Conservation (phyloP, 495 filamentous ascomycete species). For the Rostrohypoxylon terebratum region DNA sequence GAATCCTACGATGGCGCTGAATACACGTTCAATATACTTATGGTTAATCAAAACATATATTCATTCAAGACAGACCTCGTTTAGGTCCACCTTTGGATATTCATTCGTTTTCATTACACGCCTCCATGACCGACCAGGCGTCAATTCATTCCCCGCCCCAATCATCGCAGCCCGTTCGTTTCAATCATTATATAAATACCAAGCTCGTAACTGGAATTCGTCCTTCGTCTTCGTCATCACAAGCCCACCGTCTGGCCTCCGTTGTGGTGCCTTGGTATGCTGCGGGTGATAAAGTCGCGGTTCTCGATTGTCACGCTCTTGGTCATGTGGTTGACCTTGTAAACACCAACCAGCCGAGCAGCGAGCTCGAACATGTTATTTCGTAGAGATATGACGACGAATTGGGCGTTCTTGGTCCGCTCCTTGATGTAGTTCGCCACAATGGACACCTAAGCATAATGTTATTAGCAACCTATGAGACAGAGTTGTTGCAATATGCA, state of each 20-base stretch:
- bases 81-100: constrained; percentile 16
- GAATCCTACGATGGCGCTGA: background rate
- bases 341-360: constrained; percentile 90
- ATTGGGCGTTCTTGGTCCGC: constrained; percentile 98
- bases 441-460: constrained; percentile 82
- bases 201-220: constrained; percentile 1
- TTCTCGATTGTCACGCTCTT: constrained; percentile 98
- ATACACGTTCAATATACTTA: background rate
- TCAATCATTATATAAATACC: constrained; percentile 4
- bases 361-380: constrained; percentile 99
- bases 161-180: constrained; percentile 12
- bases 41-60: constrained; percentile 7
- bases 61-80: constrained; percentile 4
- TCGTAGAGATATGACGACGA: constrained; percentile 96
- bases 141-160: background rate
- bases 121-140: background rate
- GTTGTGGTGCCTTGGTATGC: constrained; percentile 31
- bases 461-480: background rate
- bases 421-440: constrained; percentile 99
- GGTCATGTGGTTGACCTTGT: constrained; percentile 99
- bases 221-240: constrained; percentile 11
- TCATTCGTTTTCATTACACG: constrained; percentile 32
- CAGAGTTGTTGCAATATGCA: background rate
- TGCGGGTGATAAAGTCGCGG: constrained; percentile 74
- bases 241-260: constrained; percentile 27